Conservation (phyloP, 2,329 filamentous ascomycete genomes). For the Epichloe sibirici region DNA sequence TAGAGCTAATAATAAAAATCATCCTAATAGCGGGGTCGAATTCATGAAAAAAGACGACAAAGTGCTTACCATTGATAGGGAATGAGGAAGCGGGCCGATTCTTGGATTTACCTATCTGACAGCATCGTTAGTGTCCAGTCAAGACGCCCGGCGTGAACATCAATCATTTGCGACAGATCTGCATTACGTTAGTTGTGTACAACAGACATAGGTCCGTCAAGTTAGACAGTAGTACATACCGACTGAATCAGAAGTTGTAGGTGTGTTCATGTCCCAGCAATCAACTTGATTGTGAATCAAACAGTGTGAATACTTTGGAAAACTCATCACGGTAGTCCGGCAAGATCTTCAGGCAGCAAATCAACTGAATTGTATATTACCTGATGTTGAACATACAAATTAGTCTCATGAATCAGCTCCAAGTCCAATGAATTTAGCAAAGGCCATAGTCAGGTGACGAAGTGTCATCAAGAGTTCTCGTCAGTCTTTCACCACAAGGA, state of each 20-base stretch:
- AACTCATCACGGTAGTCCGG: conserved; percentile 32
- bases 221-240: conserved; percentile 7
- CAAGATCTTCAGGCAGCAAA: neutral
- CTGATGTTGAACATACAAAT: conserved; percentile 12
- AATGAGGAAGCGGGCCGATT: neutral
- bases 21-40: conserved; percentile 31
- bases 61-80: neutral
- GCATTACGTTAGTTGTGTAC: neutral
- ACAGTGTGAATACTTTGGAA: conserved; percentile 47
- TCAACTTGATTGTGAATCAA: conserved; percentile 32
- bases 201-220: neutral
- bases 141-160: neutral
- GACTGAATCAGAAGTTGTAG: conserved; percentile 41
- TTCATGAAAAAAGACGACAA: neutral
- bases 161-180: neutral
- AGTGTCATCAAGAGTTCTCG: conserved; percentile 50
- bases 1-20: conserved; percentile 34
- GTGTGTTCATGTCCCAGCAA: conserved; percentile 39
- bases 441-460: conserved; percentile 49
- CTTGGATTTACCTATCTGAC: neutral
- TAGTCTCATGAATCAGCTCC: conserved; percentile 13
- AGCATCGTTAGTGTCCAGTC: neutral
- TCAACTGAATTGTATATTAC: conserved; percentile 22
- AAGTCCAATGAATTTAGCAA: conserved; percentile 9
- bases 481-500: conserved; percentile 39